These are phyloP conservation scores for Phascolomyces articulosus DNA, from an alignment of 371 early-diverging fungal species.

Conservation along the genomic window DNA sequence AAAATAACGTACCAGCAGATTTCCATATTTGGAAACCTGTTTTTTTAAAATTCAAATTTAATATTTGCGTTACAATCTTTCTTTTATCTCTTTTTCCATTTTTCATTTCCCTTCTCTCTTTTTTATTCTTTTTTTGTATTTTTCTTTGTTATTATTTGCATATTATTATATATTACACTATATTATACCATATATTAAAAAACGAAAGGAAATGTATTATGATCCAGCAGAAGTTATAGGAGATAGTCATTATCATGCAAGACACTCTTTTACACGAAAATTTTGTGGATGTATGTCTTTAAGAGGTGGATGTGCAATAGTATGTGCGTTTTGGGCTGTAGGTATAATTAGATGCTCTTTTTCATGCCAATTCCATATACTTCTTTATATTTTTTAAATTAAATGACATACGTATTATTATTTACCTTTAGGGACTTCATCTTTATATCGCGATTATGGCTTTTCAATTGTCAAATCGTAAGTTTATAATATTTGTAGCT, in stretches of 20 bases:
- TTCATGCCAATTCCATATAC: no score
- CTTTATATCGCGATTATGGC: slow-evolving; percentile 22
- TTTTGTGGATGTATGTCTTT: slow-evolving; percentile 31
- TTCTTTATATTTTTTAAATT: background rate
- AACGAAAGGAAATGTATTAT: background rate
- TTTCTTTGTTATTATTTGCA: no score
- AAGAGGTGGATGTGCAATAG: slow-evolving; percentile 18
- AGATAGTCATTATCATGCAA: slow-evolving; percentile 13
- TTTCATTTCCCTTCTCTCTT: background rate
- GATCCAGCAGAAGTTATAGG: no score
- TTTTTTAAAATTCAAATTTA: background rate
- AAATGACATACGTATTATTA: no score
- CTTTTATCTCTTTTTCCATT: background rate
- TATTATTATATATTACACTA: no score
- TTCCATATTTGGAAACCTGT: background rate
- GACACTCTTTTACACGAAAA: slow-evolving; percentile 24
- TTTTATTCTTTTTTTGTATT: background rate
- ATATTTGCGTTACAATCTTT: no score
- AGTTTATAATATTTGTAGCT: slow-evolving; percentile 2
- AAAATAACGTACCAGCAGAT: no score
- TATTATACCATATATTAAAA: background rate
- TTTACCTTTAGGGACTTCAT: slow-evolving; percentile 14
- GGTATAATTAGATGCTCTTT: background rate
- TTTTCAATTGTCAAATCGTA: slow-evolving; percentile 25
- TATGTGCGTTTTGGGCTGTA: slow-evolving; percentile 25